phyloP scores from a whole-genome alignment of 305 asterid genomes.

The Fraxinus latifolia region DNA sequence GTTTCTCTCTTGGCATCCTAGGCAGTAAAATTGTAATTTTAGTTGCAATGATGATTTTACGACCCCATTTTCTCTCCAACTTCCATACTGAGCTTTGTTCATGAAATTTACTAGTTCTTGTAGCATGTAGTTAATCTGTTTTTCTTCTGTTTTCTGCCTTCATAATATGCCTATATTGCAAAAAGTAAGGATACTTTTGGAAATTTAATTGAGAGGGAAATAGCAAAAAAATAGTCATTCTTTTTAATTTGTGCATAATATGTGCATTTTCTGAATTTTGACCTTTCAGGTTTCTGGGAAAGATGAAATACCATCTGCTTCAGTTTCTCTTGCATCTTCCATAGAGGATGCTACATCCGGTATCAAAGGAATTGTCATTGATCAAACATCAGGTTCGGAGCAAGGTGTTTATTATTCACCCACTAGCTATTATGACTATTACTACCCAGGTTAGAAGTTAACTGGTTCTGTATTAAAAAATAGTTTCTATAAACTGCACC shows the following conservation, averaged over 20 bases:
- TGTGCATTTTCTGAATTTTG: conserved; percentile 1
- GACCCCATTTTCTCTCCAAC: not conserved
- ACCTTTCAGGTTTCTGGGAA: conserved; percentile 38
- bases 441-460: conserved; percentile 52
- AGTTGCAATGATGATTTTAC: not conserved
- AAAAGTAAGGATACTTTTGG: not conserved
- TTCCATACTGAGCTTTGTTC: not conserved
- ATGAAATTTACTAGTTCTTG: not conserved
- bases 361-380: conserved; percentile 28
- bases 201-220: not conserved
- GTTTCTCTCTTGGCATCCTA: not conserved
- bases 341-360: conserved; percentile 36
- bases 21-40: not conserved
- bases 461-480: conserved; percentile 14
- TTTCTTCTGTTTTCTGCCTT: not conserved
- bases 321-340: conserved; percentile 31
- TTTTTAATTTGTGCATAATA: not conserved
- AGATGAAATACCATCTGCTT: conserved; percentile 41
- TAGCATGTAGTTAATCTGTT: not conserved
- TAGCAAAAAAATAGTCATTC: not conserved
- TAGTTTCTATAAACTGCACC: not conserved
- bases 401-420: conserved; percentile 55
- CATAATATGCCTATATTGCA: not conserved
- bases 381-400: conserved; percentile 39
- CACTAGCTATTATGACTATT: conserved; percentile 52